Evolutionary conservation across 306 rosid genomes (phyloP), one percentile per base, ranked within the genome.

Genomic region (Ormosia emarginata): DNA sequence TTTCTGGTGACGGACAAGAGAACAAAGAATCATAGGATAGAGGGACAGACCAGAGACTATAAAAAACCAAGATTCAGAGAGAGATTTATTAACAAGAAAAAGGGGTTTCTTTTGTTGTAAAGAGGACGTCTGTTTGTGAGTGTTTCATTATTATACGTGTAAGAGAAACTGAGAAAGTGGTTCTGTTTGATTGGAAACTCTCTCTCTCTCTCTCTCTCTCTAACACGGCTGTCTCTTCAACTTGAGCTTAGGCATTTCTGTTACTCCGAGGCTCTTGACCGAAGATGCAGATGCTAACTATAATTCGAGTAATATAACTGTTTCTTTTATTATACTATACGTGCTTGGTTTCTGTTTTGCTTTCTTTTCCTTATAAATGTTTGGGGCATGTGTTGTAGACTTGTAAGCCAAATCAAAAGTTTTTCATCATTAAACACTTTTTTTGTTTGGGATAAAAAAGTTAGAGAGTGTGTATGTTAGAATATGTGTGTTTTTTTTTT

Each of bases 41-140:
- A 13, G 50, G 30, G 9, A 63, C 7, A 73, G 46, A 15, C 1
- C 1, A 57, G 30, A n/a, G 9, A 6, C 1, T 4, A 44, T 12
- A 33, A 40, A 59, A 55, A 4, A 49, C 30, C 32, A 7, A 6
- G 77, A 80, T 81, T 88, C 64, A 68, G 59, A 75, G 84, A 79
- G 83, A 86, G 77, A 13, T 18, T 66, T n/a, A 79, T 44, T 52
- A 2, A 34, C 52, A 18, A 12, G 7, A 57, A 12, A 18, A 36
- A 63, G 7, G 82, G 73, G 67, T 33, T 67, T 57, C 41, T 47
- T 74, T 68, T 17, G 61, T 44, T 37, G 36, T 12, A 67, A 55
- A 40, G 53, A n/a, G 55, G n/a, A 63, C 55, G 29, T 41, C 5
- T 33, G 53, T 53, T 67, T 64, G 65, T 75, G 43, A 17, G 43